phyloP scores from a whole-genome alignment of 1,284 basidiomycete genomes.

The Puccinia horiana region DNA sequence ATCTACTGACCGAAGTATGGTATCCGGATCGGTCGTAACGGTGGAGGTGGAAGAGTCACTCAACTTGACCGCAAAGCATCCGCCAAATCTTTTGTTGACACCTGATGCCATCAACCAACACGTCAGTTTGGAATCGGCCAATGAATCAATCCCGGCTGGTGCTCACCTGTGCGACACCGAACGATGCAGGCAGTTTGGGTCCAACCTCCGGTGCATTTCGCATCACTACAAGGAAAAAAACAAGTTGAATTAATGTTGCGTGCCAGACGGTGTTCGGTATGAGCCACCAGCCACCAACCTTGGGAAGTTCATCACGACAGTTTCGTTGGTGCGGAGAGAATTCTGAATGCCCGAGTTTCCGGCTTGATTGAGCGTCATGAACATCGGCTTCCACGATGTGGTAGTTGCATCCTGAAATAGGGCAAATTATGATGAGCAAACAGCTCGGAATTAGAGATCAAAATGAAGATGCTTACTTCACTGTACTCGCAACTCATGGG shows the following conservation, averaged over 20 bases:
- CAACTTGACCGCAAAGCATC: constrained; percentile 44
- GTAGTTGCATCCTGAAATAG: constrained; percentile 38
- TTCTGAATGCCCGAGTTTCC: constrained; percentile 28
- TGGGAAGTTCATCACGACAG: constrained; percentile 42
- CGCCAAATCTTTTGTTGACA: constrained; percentile 44
- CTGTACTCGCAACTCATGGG: constrained; percentile 45
- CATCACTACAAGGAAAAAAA: background rate
- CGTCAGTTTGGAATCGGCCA: background rate
- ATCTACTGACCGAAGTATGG: too few relatives aligned
- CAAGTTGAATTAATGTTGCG: background rate
- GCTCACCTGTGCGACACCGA: constrained; percentile 32
- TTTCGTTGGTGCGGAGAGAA: background rate
- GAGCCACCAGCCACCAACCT: background rate
- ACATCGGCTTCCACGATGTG: constrained; percentile 44
- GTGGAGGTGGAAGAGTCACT: too few relatives aligned
- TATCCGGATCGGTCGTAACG: too few relatives aligned
- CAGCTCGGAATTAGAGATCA: background rate
- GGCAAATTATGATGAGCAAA: background rate
- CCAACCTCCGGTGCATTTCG: constrained; percentile 41
- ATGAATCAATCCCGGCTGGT: background rate
- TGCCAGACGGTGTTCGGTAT: background rate
- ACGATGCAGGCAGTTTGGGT: constrained; percentile 44
- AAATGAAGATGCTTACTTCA: background rate
- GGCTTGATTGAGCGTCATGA: constrained; percentile 35
- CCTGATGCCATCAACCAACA: background rate